phyloP scores from a whole-genome alignment of 2,329 filamentous ascomycete species.

The Hortaea sp. region DNA sequence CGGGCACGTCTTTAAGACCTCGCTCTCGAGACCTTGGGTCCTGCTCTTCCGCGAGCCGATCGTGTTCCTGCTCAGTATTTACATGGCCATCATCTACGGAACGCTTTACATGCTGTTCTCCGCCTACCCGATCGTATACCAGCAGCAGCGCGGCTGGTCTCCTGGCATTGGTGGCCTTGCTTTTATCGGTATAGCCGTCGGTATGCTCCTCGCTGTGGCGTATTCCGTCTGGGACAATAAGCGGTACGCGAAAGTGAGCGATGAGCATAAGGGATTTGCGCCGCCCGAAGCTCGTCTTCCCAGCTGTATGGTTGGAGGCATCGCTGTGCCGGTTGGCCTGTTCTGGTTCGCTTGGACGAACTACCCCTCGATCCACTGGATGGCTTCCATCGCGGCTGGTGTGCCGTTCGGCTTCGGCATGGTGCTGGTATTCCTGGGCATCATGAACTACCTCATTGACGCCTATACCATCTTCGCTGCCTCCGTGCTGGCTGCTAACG shows the following conservation, averaged over 20 bases:
- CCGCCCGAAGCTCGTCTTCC: slow-evolving; percentile 58
- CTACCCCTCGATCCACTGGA: slow-evolving; percentile 46
- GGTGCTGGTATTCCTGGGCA: slow-evolving; percentile 56
- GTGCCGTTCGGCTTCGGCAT: slow-evolving; percentile 50
- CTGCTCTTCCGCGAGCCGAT: slow-evolving; percentile 63
- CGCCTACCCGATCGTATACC: slow-evolving; percentile 52
- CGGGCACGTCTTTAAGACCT: slow-evolving; percentile 39
- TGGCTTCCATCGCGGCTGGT: slow-evolving; percentile 40
- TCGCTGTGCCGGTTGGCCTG: slow-evolving; percentile 53
- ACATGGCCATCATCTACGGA: slow-evolving; percentile 51
- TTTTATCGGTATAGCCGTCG: slow-evolving; percentile 59
- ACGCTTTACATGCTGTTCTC: slow-evolving; percentile 41
- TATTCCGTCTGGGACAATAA: slow-evolving; percentile 46
- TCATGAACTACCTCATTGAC: slow-evolving; percentile 60
- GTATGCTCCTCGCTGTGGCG: slow-evolving; percentile 50
- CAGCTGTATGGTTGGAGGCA: slow-evolving; percentile 50
- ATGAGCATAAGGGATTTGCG: slow-evolving; percentile 43
- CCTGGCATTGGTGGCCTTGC: slow-evolving; percentile 52
- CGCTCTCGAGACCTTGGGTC: slow-evolving; percentile 57
- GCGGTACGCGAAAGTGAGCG: slow-evolving; percentile 40
- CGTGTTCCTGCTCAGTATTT: slow-evolving; percentile 53
- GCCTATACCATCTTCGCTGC: slow-evolving; percentile 66
- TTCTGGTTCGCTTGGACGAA: slow-evolving; percentile 64
- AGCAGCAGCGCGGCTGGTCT: slow-evolving; percentile 49
- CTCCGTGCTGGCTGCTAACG: slow-evolving; percentile 65